These are phyloP conservation scores for Balansia obtecta DNA, from an alignment of 2,329 filamentous ascomycete genomes.

Conservation along the genomic window DNA sequence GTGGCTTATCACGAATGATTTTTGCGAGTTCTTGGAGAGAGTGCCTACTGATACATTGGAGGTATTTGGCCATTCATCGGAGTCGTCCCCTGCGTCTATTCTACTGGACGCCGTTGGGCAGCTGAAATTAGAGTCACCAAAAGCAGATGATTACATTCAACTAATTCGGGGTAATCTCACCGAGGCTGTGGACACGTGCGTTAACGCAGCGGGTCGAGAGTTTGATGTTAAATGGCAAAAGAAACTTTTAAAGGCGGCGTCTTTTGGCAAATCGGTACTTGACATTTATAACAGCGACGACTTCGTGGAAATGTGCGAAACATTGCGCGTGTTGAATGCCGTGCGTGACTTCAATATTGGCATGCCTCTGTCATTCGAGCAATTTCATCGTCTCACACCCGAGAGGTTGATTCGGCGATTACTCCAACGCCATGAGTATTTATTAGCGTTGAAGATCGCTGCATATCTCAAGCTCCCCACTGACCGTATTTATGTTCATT, in stretches of 20 bases:
- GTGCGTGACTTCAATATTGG: slow-evolving; percentile 86
- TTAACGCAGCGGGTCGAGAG: slow-evolving; percentile 86
- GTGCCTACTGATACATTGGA: slow-evolving; percentile 78
- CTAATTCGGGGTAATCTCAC: slow-evolving; percentile 78
- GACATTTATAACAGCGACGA: slow-evolving; percentile 98
- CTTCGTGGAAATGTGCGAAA: slow-evolving; percentile 97
- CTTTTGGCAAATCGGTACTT: slow-evolving; percentile 92
- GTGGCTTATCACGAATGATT: slow-evolving; percentile 77
- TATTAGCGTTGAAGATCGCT: slow-evolving; percentile 78
- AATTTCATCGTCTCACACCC: slow-evolving; percentile 81
- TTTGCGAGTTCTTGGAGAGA: slow-evolving; percentile 95
- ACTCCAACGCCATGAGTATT: slow-evolving; percentile 80
- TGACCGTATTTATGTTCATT: slow-evolving; percentile 88
- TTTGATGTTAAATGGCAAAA: slow-evolving; percentile 91
- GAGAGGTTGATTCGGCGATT: slow-evolving; percentile 79
- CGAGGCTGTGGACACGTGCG: slow-evolving; percentile 86
- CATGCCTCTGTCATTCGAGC: slow-evolving; percentile 81
- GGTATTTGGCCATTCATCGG: slow-evolving; percentile 79
- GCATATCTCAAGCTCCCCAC: slow-evolving; percentile 77
- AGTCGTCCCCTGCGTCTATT: slow-evolving; percentile 83
- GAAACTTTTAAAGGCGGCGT: slow-evolving; percentile 86
- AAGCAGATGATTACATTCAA: slow-evolving; percentile 95
- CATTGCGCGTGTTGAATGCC: slow-evolving; percentile 80
- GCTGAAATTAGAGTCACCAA: slow-evolving; percentile 85
- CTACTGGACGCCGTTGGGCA: slow-evolving; percentile 85